A percentile compares a stretch with the other conserved stretches of the same genome.
Evolutionary conservation across 768 basidiomycete species (phyloP).

Genomic region (Mycena latifolia): DNA sequence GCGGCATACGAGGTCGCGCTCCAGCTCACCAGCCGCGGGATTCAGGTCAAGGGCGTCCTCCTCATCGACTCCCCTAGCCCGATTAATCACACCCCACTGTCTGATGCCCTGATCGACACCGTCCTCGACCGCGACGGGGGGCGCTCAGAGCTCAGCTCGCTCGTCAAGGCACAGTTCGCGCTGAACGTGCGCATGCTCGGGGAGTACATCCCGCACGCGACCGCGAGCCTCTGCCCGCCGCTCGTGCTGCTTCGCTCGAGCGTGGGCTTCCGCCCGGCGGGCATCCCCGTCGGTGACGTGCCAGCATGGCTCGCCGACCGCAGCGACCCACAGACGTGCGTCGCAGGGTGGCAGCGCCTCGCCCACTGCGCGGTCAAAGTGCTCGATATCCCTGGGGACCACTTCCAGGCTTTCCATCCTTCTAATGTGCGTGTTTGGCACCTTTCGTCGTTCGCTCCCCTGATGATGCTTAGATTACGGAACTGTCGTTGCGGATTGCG

Average conservation of each 20-base stretch:
- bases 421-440: constrained; percentile 56
- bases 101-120: constrained; percentile 63
- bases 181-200: constrained; percentile 61
- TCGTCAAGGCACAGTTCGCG: constrained; percentile 62
- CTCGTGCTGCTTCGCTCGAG: constrained; percentile 67
- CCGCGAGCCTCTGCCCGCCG: constrained; percentile 43
- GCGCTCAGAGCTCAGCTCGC: constrained; percentile 45
- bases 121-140: constrained; percentile 49
- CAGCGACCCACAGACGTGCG: constrained; percentile 44
- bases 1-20: constrained; percentile 75
- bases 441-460: too few relatives aligned
- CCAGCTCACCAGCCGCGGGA: constrained; percentile 58
- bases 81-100: constrained; percentile 61
- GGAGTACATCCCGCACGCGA: constrained; percentile 54
- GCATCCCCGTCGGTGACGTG: constrained; percentile 41
- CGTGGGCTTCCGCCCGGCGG: constrained; percentile 54
- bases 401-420: constrained; percentile 69
- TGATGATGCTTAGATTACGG: constrained; percentile 40
- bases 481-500: constrained; percentile 46
- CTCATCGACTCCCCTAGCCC: constrained; percentile 80
- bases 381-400: constrained; percentile 74
- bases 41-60: constrained; percentile 66
- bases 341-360: constrained; percentile 62
- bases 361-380: constrained; percentile 52
- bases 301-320: constrained; percentile 68